Evolutionary conservation across 192 early-diverging fungal species (phyloP).

Genomic region (Lunasporangiospora selenospora): DNA sequence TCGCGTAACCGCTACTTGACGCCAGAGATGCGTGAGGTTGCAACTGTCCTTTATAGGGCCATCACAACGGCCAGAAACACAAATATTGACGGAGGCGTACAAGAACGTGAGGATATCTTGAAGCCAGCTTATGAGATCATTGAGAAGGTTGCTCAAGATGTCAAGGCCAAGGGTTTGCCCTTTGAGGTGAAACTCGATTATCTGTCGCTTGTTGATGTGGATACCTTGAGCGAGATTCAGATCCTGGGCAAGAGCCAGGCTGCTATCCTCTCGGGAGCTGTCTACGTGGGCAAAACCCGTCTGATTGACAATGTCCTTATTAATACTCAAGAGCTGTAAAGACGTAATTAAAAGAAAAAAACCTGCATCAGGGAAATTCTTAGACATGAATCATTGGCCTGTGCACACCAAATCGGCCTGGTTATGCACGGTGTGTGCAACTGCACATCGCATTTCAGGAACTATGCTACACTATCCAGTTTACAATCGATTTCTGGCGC

Average conservation of each 20-base stretch:
- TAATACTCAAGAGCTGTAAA: constrained; percentile 52
- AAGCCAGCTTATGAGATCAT: constrained; percentile 58
- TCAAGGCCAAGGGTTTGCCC: constrained; percentile 45
- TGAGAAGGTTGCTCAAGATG: constrained; percentile 47
- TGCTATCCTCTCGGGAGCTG: constrained; percentile 85
- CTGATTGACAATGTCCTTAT: constrained; percentile 94
- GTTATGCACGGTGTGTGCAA: no score
- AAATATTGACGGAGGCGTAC: constrained; percentile 50
- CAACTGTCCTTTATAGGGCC: constrained; percentile 78
- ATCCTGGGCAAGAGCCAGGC: constrained; percentile 57
- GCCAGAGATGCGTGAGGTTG: constrained; percentile 67
- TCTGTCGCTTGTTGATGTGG: constrained; percentile 77
- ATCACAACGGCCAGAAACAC: constrained; percentile 56
- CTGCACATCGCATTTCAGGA: no score
- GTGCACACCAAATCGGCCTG: no score
- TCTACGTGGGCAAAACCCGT: constrained; percentile 86
- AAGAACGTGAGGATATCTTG: constrained; percentile 53
- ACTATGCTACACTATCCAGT: no score
- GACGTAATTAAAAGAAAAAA: no score
- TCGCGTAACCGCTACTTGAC: constrained; percentile 89
- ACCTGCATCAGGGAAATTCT: no score
- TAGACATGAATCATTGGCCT: no score
- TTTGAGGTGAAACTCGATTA: constrained; percentile 82
- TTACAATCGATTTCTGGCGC: no score
- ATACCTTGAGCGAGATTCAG: constrained; percentile 67